Percentiles rank a stretch among this genome's conserved stretches.
These are phyloP conservation scores for Sporothrix brunneoviolacea DNA, from an alignment of 2,329 filamentous ascomycete genomes.

Conservation along the genomic window DNA sequence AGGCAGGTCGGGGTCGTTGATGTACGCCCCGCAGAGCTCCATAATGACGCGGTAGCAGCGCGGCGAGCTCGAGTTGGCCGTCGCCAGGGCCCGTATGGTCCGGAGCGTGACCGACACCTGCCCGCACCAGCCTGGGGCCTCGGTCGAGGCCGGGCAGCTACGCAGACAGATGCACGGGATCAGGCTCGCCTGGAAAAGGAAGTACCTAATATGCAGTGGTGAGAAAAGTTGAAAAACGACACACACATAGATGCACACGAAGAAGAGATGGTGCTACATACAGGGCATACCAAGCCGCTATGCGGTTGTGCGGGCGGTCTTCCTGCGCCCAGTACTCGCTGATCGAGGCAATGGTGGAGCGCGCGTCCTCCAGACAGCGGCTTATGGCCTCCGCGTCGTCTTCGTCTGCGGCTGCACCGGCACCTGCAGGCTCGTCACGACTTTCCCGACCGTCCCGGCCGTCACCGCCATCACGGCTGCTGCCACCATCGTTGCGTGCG, in stretches of 20 bases:
- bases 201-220: too few relatives aligned
- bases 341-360: constrained; percentile 34
- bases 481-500: too few relatives aligned
- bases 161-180: constrained; percentile 42
- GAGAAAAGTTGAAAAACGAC: too few relatives aligned
- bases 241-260: too few relatives aligned
- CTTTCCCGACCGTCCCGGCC: too few relatives aligned
- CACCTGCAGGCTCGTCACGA: too few relatives aligned
- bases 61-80: constrained; percentile 33
- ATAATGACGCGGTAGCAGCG: too few relatives aligned
- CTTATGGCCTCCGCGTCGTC: constrained; percentile 26
- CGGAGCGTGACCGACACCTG: constrained; percentile 34
- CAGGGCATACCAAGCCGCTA: constrained; percentile 38
- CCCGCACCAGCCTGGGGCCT: constrained; percentile 33
- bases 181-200: constrained; percentile 42
- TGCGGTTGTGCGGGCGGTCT: constrained; percentile 31
- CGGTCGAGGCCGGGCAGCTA: constrained; percentile 31
- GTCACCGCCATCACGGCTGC: too few relatives aligned
- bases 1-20: too few relatives aligned
- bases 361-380: constrained; percentile 35
- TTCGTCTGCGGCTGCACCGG: too few relatives aligned
- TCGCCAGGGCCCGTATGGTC: constrained; percentile 30
- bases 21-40: too few relatives aligned
- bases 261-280: too few relatives aligned
- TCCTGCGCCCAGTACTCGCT: constrained; percentile 31